Conservation (phyloP, 179 eudicot species). For the Sideroxylon spinosum region DNA sequence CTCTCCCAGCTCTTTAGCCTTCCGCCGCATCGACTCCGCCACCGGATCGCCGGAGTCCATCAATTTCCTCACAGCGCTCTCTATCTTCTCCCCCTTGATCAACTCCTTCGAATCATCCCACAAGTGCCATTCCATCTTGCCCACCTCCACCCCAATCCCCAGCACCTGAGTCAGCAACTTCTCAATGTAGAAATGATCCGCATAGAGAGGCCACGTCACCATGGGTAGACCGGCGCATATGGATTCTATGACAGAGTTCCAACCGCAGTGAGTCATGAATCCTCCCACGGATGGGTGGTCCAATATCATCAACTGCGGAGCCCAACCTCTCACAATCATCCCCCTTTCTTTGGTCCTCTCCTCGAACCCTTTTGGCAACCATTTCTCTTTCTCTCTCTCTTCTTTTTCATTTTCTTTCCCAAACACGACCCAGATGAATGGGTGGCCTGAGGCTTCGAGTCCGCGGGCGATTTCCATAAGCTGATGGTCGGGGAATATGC, state of each 20-base stretch:
- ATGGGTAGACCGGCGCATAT: slow-evolving; percentile 5
- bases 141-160: slow-evolving; percentile 13
- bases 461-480: slow-evolving; percentile 18
- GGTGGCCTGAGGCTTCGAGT: no score
- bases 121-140: neutral
- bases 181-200: slow-evolving; percentile 16
- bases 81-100: slow-evolving; percentile 2
- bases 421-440: slow-evolving; percentile 17
- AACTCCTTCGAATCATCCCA: neutral
- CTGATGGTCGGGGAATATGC: no score
- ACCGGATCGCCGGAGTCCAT: slow-evolving; percentile 6
- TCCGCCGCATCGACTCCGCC: slow-evolving; percentile 1
- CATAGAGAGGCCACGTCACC: slow-evolving; percentile 17
- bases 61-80: slow-evolving; percentile 7
- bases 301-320: no score
- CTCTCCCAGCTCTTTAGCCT: slow-evolving; percentile 11
- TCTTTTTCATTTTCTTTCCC: slow-evolving; percentile 11
- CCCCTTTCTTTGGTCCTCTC: no score
- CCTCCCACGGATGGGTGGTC: slow-evolving; percentile 16
- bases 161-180: slow-evolving; percentile 7
- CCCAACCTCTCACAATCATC: no score
- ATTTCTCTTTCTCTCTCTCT: neutral
- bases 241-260: slow-evolving; percentile 15
- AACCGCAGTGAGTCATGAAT: slow-evolving; percentile 17
- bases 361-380: slow-evolving; percentile 12